These are phyloP conservation scores for Scheffersomyces amazonensis DNA, from an alignment of 805 yeast species.

Conservation along the genomic window DNA sequence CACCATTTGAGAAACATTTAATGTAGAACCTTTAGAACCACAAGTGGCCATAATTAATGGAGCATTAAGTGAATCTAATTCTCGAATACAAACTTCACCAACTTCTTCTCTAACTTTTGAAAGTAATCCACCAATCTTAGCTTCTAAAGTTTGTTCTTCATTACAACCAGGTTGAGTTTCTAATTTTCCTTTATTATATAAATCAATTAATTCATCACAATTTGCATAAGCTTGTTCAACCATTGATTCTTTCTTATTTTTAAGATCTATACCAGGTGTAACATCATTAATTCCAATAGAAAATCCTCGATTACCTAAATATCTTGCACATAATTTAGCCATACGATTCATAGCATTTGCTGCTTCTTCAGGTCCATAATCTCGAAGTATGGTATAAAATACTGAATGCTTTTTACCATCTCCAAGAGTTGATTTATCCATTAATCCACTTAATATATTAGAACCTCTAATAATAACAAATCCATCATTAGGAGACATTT, in stretches of 20 bases:
- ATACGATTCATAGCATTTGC: constrained; percentile 96
- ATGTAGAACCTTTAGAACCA: constrained; percentile 97
- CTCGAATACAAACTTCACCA: constrained; percentile 95
- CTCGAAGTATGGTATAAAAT: constrained; percentile 90
- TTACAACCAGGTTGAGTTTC: constrained; percentile 99
- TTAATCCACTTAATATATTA: constrained; percentile 83
- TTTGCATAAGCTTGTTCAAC: constrained; percentile 87
- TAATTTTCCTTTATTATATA: constrained; percentile 77
- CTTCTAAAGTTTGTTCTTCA: constrained; percentile 97
- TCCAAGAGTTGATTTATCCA: constrained; percentile 95
- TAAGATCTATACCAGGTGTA: constrained; percentile 83
- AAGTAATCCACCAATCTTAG: constrained; percentile 92
- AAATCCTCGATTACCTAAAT: constrained; percentile 90
- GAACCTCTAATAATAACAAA: constrained; percentile 89
- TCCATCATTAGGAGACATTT: constrained; percentile 98
- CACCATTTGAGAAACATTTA: constrained; percentile 99
- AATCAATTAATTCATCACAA: constrained; percentile 85
- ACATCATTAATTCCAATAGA: constrained; percentile 97
- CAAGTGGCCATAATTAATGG: constrained; percentile 99
- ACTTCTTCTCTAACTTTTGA: constrained; percentile 99
- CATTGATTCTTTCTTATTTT: constrained; percentile 74
- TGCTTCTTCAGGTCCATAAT: constrained; percentile 95
- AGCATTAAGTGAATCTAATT: constrained; percentile 85
- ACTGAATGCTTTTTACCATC: constrained; percentile 98
- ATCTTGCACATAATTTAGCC: constrained; percentile 99